phyloP scores from a whole-genome alignment of 768 basidiomycete genomes.

The Rhodotorula graminis region DNA sequence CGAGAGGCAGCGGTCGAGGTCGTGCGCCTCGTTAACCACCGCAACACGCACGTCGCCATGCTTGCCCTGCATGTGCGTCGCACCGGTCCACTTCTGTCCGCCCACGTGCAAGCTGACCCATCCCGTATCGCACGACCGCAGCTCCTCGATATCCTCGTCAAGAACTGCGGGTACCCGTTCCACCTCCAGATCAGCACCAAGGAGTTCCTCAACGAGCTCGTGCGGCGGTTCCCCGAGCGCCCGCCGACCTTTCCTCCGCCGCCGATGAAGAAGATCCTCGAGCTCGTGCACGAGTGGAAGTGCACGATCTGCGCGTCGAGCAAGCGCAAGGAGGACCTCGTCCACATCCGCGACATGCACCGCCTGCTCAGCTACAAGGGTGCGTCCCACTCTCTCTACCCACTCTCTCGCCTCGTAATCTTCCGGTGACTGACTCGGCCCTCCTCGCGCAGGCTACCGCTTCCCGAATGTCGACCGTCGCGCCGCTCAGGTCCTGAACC shows the following conservation, averaged over 20 bases:
- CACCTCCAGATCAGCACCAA: constrained; percentile 96
- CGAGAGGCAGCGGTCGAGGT: constrained; percentile 84
- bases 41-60: constrained; percentile 84
- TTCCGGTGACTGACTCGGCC: neutral
- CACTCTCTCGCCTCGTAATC: too few relatives aligned
- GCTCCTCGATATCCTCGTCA: constrained; percentile 84
- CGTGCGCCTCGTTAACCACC: constrained; percentile 79
- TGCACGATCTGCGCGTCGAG: constrained; percentile 81
- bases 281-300: constrained; percentile 90
- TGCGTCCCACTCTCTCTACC: constrained; percentile 45
- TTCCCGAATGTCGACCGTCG: constrained; percentile 51
- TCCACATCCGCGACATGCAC: constrained; percentile 98
- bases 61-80: constrained; percentile 61
- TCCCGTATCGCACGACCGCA: constrained; percentile 9
- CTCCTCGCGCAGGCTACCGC: constrained; percentile 47
- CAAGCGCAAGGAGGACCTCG: constrained; percentile 91
- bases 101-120: neutral
- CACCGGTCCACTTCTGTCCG: neutral
- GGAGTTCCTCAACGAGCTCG: constrained; percentile 96
- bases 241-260: constrained; percentile 91
- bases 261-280: constrained; percentile 89
- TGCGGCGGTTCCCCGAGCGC: constrained; percentile 92
- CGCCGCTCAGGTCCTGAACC: constrained; percentile 47
- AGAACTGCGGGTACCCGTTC: constrained; percentile 93
- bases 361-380: constrained; percentile 89